phyloP scores from a whole-genome alignment of 768 basidiomycete genomes.

The Phanerochaete carnosa region DNA sequence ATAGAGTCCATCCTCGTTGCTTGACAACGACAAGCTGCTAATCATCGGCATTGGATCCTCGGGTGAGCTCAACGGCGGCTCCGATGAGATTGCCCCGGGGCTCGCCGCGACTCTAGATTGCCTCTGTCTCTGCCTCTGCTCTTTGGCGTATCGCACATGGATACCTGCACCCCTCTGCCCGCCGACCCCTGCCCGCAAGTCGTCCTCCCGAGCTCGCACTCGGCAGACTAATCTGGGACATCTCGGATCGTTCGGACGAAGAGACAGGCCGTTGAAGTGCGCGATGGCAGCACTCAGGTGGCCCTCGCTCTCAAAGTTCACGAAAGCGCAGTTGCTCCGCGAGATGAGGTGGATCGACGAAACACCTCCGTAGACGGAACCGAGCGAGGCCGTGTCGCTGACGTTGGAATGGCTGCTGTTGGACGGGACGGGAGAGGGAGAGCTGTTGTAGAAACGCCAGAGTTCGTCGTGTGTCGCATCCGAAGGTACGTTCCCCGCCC shows the following conservation, averaged over 20 bases:
- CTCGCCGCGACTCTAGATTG: slow-evolving; percentile 19
- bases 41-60: slow-evolving; percentile 17
- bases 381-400: not conserved
- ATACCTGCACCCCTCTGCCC: slow-evolving; percentile 85
- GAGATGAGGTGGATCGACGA: slow-evolving; percentile 88
- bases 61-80: slow-evolving; percentile 18
- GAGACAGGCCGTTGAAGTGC: slow-evolving; percentile 65
- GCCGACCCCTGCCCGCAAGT: slow-evolving; percentile 86
- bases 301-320: slow-evolving; percentile 73
- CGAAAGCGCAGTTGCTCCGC: slow-evolving; percentile 93
- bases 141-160: slow-evolving; percentile 79
- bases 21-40: slow-evolving; percentile 32
- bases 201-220: slow-evolving; percentile 76
- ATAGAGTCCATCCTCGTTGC: slow-evolving; percentile 35
- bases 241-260: slow-evolving; percentile 68
- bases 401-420: not conserved
- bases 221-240: slow-evolving; percentile 84
- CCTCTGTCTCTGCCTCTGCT: slow-evolving; percentile 42
- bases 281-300: slow-evolving; percentile 65
- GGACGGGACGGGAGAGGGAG: slow-evolving; percentile 5
- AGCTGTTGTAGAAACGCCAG: slow-evolving; percentile 72
- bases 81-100: slow-evolving; percentile 9
- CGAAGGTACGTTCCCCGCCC: slow-evolving; percentile 89
- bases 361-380: slow-evolving; percentile 47
- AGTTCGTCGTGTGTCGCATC: slow-evolving; percentile 84